A percentile compares a stretch with the other conserved stretches of the same genome.
These are phyloP conservation scores for Gossypium stocksii DNA, from an alignment of 345 rosid species.

Conservation along the genomic window DNA sequence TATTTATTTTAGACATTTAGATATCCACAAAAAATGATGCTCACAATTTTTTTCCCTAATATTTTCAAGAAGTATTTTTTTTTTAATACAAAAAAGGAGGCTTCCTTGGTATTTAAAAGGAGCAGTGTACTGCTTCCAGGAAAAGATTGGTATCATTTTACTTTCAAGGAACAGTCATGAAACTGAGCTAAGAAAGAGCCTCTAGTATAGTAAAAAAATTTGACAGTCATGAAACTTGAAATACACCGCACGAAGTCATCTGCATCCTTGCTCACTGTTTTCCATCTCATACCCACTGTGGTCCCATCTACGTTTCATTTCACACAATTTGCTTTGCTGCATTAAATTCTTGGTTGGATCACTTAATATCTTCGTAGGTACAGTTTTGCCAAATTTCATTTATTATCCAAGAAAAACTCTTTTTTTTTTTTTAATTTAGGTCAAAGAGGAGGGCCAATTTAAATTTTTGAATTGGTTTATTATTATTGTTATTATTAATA, in stretches of 20 bases:
- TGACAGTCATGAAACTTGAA: too few species aligned
- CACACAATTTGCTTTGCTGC: neutral
- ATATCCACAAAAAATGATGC: neutral
- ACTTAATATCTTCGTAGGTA: neutral
- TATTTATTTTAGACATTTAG: neutral
- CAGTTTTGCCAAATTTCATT: neutral
- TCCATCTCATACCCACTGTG: too few species aligned
- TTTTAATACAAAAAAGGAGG: too few species aligned
- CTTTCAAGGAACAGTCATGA: neutral
- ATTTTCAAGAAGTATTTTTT: too few species aligned
- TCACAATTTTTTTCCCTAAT: neutral
- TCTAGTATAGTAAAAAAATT: too few species aligned
- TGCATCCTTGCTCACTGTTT: too few species aligned
- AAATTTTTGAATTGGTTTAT: neutral
- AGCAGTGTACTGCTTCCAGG: neutral
- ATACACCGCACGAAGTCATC: too few species aligned
- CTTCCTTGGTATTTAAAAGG: neutral
- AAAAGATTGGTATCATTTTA: neutral
- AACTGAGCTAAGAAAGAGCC: too few species aligned
- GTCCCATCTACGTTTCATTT: too few species aligned
- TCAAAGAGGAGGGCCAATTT: neutral
- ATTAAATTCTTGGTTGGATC: neutral
- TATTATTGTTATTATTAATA: neutral
- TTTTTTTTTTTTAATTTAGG: neutral
- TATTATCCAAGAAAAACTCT: neutral